Base-by-base conservation (phyloP, 2,329 filamentous ascomycete species). In the Cladosporium phlei region DNA sequence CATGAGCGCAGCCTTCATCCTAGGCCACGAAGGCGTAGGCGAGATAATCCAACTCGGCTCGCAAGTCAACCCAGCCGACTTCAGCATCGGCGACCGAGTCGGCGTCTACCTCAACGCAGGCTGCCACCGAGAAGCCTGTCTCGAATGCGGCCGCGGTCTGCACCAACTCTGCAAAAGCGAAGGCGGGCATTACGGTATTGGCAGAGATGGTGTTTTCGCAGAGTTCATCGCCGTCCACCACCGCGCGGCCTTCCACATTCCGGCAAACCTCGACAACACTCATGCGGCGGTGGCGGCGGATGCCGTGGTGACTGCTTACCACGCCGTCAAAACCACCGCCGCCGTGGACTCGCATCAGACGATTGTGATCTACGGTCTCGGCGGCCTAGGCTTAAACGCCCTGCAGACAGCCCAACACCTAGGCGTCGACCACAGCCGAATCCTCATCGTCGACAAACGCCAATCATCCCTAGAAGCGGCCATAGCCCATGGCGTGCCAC, bases 321-420 rank as follows among this genome's bases (percentile, higher is more conserved):
- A 69, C 33, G 69, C 67, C 5, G 66, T 70, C 34, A 61, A 58
- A 6, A 53, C 62, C 3, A 59, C 66, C 2, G 68, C 58, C 2
- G 59, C 68, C 29, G 61, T 70, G 22, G 62, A 63, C 34, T 47
- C 53, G 1, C 45, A 58, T 1, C 65, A 70, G 47, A 69, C 63
- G 0, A 60, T 70, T 11, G 68, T 68, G 28, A 56, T 71, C 5
- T 70, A 68, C 47, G 68, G 68, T 1, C 61, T 71, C 0, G 68
- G 68, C 5, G 69, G 69, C 1, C 54, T 71, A 2, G 69, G 69
- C 1, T 67, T 70, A 42, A 70, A 71, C 48, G 69, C 62, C 1
- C 49, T 71, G 8, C 66, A 70, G 47, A 61, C 68, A 12, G 55
- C 77, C 27, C 71, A 70, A 47, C 63, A 75, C 51, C 68, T 76